Evolutionary conservation across 306 rosid genomes (phyloP).

Genomic region (Albizia julibrissin): DNA sequence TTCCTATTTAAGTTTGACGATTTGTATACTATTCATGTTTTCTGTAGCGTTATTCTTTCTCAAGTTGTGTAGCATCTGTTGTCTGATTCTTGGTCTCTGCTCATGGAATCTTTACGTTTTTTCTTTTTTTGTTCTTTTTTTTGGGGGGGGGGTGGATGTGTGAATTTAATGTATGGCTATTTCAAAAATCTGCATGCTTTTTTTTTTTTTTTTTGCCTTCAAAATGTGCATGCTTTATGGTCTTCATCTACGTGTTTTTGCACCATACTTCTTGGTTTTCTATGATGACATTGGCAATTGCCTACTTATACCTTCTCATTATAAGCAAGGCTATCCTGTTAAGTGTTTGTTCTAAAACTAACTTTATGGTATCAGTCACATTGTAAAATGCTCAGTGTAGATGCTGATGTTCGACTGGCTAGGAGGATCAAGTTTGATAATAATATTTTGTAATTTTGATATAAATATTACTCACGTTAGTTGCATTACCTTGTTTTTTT

Average conservation of each 20-base stretch:
- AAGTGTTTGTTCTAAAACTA: slow-evolving; percentile 31
- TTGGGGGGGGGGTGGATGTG: background rate
- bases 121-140: background rate
- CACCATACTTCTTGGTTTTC: slow-evolving; percentile 7
- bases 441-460: too few relatives aligned
- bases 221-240: background rate
- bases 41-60: slow-evolving; percentile 7
- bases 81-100: slow-evolving; percentile 16
- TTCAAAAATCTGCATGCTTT: slow-evolving; percentile 3
- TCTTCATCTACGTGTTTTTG: background rate
- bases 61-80: slow-evolving; percentile 11
- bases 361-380: slow-evolving; percentile 61
- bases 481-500: too few relatives aligned
- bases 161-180: slow-evolving; percentile 8
- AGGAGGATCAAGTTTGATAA: slow-evolving; percentile 97
- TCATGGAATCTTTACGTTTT: background rate
- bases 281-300: background rate
- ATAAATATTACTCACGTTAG: too few relatives aligned
- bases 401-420: slow-evolving; percentile 99
- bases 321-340: slow-evolving; percentile 15
- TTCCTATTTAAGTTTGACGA: slow-evolving; percentile 22
- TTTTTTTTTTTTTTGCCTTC: too few relatives aligned
- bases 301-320: background rate
- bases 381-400: slow-evolving; percentile 92
- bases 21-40: background rate